phyloP scores from a whole-genome alignment of 1,139 yeast genomes.

The Debaryomyces subglobosus region DNA sequence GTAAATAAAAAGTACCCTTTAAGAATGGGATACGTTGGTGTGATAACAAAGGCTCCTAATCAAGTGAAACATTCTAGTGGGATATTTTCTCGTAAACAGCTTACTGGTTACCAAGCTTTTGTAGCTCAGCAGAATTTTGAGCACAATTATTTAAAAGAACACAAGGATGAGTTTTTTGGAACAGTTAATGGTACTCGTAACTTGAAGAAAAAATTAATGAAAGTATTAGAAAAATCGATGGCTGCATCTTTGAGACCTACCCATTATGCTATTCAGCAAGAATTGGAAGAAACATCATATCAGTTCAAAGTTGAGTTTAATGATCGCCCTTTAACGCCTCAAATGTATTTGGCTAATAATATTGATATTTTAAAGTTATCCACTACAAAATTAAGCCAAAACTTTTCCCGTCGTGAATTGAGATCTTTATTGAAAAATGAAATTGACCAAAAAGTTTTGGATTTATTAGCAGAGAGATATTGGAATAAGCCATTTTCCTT shows the following conservation, averaged over 20 bases:
- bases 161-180: conserved; percentile 61
- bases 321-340: conserved; percentile 91
- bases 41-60: conserved; percentile 77
- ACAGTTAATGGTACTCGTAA: conserved; percentile 78
- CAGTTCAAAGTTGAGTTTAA: conserved; percentile 95
- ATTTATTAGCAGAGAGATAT: conserved; percentile 83
- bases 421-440: conserved; percentile 78
- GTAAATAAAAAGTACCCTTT: conserved; percentile 84
- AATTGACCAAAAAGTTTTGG: conserved; percentile 85
- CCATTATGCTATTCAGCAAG: conserved; percentile 81
- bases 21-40: conserved; percentile 97
- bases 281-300: conserved; percentile 90
- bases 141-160: conserved; percentile 56
- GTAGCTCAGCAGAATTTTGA: conserved; percentile 72
- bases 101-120: conserved; percentile 48
- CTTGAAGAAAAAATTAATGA: conserved; percentile 79
- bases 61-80: conserved; percentile 19
- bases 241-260: conserved; percentile 88
- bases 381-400: conserved; percentile 82
- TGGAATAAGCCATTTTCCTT: conserved; percentile 72
- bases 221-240: conserved; percentile 89
- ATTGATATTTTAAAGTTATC: conserved; percentile 85
- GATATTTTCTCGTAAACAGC: conserved; percentile 39
- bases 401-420: conserved; percentile 82
- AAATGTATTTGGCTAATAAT: conserved; percentile 89